Percentiles rank a stretch among this genome's conserved stretches.
Conservation (phyloP, 306 rosid species). For the Alnus glutinosa region DNA sequence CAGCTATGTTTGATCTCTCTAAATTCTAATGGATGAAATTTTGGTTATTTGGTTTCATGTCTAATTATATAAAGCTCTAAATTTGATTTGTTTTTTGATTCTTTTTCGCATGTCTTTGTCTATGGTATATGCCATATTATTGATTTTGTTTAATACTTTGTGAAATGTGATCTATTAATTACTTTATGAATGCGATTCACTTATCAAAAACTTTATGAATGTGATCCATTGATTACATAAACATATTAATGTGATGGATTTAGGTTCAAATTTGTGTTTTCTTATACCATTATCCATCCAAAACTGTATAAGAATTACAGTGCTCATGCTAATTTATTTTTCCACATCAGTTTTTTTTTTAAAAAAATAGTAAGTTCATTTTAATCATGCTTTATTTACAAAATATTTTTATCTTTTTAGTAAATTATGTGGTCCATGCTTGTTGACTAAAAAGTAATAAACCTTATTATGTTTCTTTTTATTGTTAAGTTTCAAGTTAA, state of each 20-base stretch:
- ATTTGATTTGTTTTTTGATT: neutral
- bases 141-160: neutral
- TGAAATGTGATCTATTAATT: neutral
- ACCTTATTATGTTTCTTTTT: neutral
- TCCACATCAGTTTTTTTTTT: neutral
- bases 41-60: constrained; percentile 9
- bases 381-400: neutral
- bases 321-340: neutral
- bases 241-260: neutral
- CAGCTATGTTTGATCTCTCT: neutral
- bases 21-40: neutral
- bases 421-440: neutral
- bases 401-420: neutral
- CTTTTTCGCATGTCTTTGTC: constrained; percentile 10
- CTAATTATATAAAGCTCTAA: constrained; percentile 6
- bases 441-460: neutral
- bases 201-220: neutral
- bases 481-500: constrained; percentile 5
- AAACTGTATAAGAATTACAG: neutral
- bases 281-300: neutral
- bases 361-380: neutral
- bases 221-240: neutral
- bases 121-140: neutral
- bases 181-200: neutral
- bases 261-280: neutral